Conservation (phyloP, 2,329 filamentous ascomycete genomes). For the Verruconis gallopava region DNA sequence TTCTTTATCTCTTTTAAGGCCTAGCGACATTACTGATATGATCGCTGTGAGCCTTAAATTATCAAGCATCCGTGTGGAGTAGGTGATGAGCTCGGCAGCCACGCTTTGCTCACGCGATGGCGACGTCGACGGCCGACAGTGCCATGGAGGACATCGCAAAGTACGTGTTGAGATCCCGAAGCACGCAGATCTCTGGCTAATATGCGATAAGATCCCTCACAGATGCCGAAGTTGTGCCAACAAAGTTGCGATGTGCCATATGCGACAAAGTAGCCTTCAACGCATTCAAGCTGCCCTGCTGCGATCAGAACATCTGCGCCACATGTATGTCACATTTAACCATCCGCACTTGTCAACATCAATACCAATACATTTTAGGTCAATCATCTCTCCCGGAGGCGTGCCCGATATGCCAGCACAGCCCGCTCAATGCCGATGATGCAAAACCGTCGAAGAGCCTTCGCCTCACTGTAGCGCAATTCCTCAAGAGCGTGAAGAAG, state of each 20-base stretch:
- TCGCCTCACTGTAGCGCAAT: constrained; percentile 85
- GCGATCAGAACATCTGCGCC: constrained; percentile 89
- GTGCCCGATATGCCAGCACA: constrained; percentile 89
- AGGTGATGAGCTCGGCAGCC: too few relatives aligned
- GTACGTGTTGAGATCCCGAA: neutral
- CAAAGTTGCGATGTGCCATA: constrained; percentile 86
- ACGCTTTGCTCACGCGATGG: too few relatives aligned
- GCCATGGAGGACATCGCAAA: neutral
- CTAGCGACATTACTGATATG: too few relatives aligned
- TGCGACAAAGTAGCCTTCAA: constrained; percentile 87
- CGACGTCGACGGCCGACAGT: neutral
- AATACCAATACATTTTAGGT: constrained; percentile 34
- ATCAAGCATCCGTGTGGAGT: too few relatives aligned
- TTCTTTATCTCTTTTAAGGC: neutral
- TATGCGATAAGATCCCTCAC: constrained; percentile 49
- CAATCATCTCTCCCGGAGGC: constrained; percentile 62
- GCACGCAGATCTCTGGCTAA: neutral
- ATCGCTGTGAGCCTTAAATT: too few relatives aligned
- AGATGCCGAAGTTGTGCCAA: constrained; percentile 70
- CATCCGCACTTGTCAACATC: constrained; percentile 1
- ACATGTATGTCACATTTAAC: constrained; percentile 48
- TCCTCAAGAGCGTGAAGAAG: constrained; percentile 81
- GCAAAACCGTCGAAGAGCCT: constrained; percentile 83
- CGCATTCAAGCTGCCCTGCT: constrained; percentile 83
- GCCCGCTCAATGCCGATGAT: constrained; percentile 70